Evolutionary conservation across 2,329 filamentous ascomycete species (phyloP).

Genomic region (Remersonia thermophila): DNA sequence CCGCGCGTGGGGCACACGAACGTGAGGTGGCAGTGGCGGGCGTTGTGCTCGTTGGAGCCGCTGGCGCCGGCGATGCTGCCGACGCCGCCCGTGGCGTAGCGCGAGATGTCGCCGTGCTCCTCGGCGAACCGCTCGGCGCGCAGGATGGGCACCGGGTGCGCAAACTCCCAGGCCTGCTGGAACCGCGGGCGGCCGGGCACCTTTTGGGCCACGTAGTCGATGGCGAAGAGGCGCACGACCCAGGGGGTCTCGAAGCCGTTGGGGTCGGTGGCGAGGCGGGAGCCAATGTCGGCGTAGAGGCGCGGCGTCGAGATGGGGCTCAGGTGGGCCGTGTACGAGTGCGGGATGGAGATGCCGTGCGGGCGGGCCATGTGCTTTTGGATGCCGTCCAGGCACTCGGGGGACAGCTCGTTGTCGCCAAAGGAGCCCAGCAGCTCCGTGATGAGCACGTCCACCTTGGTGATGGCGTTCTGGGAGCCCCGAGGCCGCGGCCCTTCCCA

Average conservation of each 20-base stretch:
- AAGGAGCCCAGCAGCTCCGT: conserved; percentile 93
- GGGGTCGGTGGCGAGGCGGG: conserved; percentile 47
- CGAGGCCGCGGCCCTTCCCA: conserved; percentile 69
- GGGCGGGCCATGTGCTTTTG: conserved; percentile 70
- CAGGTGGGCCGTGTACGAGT: conserved; percentile 84
- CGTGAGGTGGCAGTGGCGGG: conserved; percentile 61
- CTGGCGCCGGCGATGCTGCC: conserved; percentile 64
- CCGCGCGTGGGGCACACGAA: conserved; percentile 72
- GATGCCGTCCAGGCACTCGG: conserved; percentile 91
- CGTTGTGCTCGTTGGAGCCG: conserved; percentile 84
- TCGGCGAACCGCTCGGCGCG: conserved; percentile 23
- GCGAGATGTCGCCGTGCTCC: conserved; percentile 45
- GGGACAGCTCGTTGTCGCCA: conserved; percentile 86
- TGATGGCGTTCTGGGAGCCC: conserved; percentile 30
- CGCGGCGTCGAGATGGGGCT: conserved; percentile 85
- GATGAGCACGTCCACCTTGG: conserved; percentile 79
- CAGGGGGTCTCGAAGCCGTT: conserved; percentile 83
- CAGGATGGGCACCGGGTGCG: conserved; percentile 52
- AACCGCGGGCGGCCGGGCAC: conserved; percentile 50
- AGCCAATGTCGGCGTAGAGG: conserved; percentile 67
- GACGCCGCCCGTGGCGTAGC: conserved; percentile 49
- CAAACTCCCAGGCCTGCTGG: conserved; percentile 69
- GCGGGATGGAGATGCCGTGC: conserved; percentile 85
- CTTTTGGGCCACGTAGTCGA: conserved; percentile 68
- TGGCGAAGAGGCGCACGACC: conserved; percentile 82